These are phyloP conservation scores for Fagopyrum homotropicum DNA, from an alignment of 148 eudicot species.

Conservation along the genomic window DNA sequence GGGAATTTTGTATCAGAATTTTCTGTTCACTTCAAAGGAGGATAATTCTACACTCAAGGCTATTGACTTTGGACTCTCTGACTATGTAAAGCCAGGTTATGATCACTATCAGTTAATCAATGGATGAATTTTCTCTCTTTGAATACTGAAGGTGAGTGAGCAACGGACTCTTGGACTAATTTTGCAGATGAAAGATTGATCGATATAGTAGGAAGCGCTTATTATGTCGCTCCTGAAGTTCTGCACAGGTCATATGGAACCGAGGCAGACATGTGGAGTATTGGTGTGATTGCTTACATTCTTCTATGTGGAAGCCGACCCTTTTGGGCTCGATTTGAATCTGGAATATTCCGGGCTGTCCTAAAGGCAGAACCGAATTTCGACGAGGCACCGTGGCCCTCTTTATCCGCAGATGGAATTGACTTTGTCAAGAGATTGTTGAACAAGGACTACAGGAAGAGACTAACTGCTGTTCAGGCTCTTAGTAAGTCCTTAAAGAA, in stretches of 20 bases:
- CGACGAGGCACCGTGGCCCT: slow-evolving; percentile 47
- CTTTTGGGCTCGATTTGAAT: slow-evolving; percentile 49
- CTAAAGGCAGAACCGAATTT: slow-evolving; percentile 42
- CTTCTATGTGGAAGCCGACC: slow-evolving; percentile 51
- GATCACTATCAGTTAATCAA: not conserved
- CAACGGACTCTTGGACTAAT: not conserved
- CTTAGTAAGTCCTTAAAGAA: slow-evolving; percentile 24
- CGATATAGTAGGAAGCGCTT: slow-evolving; percentile 97
- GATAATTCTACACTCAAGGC: slow-evolving; percentile 79
- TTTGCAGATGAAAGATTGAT: slow-evolving; percentile 84
- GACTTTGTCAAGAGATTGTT: slow-evolving; percentile 42
- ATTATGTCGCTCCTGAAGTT: slow-evolving; percentile 96
- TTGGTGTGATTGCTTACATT: slow-evolving; percentile 92
- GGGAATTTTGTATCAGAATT: slow-evolving; percentile 55
- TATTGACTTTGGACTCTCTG: slow-evolving; percentile 95
- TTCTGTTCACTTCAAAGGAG: slow-evolving; percentile 72
- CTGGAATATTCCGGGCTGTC: slow-evolving; percentile 49
- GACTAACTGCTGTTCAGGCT: slow-evolving; percentile 44
- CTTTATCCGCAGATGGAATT: slow-evolving; percentile 36
- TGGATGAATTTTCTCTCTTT: not conserved
- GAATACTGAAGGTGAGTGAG: not conserved
- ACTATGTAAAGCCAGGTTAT: slow-evolving; percentile 94
- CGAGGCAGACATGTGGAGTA: slow-evolving; percentile 99
- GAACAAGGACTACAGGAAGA: slow-evolving; percentile 38
- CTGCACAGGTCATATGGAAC: slow-evolving; percentile 94